Percentiles rank a stretch among this genome's conserved stretches.
Evolutionary conservation across 345 rosid species (phyloP).

Genomic region (Carallia brachiata): DNA sequence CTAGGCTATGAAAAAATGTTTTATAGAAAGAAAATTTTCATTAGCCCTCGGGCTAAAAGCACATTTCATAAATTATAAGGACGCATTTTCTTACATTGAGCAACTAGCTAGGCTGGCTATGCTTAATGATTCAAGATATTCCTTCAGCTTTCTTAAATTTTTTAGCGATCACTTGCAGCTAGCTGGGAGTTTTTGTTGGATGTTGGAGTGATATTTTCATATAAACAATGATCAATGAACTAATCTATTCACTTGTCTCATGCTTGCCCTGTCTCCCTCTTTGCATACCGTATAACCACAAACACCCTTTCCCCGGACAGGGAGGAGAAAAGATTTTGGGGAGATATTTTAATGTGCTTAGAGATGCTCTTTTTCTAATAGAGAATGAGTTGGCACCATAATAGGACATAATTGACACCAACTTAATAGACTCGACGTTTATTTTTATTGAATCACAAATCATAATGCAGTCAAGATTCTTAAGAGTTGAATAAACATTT

Average conservation of each 20-base stretch:
- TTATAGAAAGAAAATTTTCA: no score
- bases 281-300: constrained; percentile 22
- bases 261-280: constrained; percentile 28
- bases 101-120: no score
- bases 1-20: background rate
- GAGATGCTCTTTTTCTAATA: constrained; percentile 17
- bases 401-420: constrained; percentile 6
- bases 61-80: no score
- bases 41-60: no score
- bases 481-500: background rate
- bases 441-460: background rate
- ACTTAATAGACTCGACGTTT: background rate
- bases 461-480: constrained; percentile 9
- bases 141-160: no score
- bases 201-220: no score
- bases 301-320: constrained; percentile 43
- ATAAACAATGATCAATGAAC: background rate
- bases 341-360: constrained; percentile 4
- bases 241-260: constrained; percentile 6
- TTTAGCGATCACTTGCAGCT: background rate
- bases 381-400: constrained; percentile 27
- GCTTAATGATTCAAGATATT: no score
- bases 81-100: no score
- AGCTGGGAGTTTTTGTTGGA: no score
- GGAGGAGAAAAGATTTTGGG: constrained; percentile 11